Conservation (phyloP, 1,284 basidiomycete genomes). For the Taiwanofungus camphoratus region DNA sequence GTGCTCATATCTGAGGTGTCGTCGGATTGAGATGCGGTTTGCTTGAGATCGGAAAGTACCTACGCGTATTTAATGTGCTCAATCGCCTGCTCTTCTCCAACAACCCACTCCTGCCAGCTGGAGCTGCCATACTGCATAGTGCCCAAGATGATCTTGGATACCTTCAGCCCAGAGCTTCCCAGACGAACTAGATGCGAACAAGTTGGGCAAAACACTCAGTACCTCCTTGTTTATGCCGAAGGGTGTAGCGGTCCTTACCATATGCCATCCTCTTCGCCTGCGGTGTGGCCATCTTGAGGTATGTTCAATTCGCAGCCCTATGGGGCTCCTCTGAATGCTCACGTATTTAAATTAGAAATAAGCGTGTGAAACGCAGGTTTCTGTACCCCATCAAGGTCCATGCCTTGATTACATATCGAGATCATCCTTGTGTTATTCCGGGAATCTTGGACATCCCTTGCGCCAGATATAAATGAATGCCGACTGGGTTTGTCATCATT, state of each 20-base stretch:
- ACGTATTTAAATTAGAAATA: no score
- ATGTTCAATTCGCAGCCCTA: no score
- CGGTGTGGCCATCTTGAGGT: no score
- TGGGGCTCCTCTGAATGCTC: no score
- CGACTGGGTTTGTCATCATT: no score
- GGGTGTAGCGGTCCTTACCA: not conserved
- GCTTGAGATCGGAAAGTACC: slow-evolving; percentile 6
- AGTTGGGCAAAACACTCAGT: not conserved
- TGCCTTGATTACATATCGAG: no score
- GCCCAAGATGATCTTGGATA: slow-evolving; percentile 37
- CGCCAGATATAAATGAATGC: no score
- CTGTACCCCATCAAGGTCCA: no score
- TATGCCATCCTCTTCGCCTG: slow-evolving; percentile 7
- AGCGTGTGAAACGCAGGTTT: no score
- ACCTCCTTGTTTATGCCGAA: no score
- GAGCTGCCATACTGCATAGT: slow-evolving; percentile 39
- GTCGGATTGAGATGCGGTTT: not conserved
- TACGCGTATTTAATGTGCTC: slow-evolving; percentile 35
- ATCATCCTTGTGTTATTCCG: no score
- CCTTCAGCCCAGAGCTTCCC: slow-evolving; percentile 41
- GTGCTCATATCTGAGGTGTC: slow-evolving; percentile 24
- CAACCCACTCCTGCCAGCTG: slow-evolving; percentile 33
- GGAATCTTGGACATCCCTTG: no score
- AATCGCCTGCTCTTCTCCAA: slow-evolving; percentile 33
- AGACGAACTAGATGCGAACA: slow-evolving; percentile 29